Evolutionary conservation across 257 asterid genomes (phyloP).

Genomic region (Linderniella brevidens): DNA sequence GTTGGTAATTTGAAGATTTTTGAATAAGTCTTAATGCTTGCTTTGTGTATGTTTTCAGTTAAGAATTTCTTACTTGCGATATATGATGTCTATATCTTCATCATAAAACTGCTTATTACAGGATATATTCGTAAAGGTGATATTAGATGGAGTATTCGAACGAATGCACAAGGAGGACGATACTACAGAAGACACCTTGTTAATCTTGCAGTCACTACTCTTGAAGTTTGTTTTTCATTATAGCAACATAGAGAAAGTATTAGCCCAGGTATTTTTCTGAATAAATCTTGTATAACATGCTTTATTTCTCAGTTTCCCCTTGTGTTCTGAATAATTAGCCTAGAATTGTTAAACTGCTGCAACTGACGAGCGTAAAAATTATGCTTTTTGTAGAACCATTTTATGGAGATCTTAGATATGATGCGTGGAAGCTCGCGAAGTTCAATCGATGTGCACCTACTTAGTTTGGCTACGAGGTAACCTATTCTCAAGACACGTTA

Average conservation of each 20-base stretch:
- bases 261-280: conserved; percentile 44
- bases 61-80: too few species aligned
- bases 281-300: background rate
- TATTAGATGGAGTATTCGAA: conserved; percentile 51
- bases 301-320: background rate
- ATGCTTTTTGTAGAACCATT: conserved; percentile 61
- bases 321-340: conserved; percentile 1
- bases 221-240: conserved; percentile 44
- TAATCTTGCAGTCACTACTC: conserved; percentile 54
- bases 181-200: conserved; percentile 38
- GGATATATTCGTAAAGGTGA: conserved; percentile 28
- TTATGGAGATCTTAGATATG: conserved; percentile 55
- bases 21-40: conserved; percentile 6
- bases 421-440: conserved; percentile 69
- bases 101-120: conserved; percentile 11
- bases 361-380: conserved; percentile 11
- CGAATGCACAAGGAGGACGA: conserved; percentile 18
- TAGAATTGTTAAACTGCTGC: conserved; percentile 6
- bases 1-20: conserved; percentile 36
- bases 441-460: conserved; percentile 39
- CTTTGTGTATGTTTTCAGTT: conserved; percentile 1
- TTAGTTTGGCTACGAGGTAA: conserved; percentile 55
- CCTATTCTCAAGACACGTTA: conserved; percentile 3
- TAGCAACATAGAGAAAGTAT: conserved; percentile 31
- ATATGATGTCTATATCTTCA: too few species aligned